phyloP scores from a whole-genome alignment of 306 rosid species.

The Sicyos edulis region DNA sequence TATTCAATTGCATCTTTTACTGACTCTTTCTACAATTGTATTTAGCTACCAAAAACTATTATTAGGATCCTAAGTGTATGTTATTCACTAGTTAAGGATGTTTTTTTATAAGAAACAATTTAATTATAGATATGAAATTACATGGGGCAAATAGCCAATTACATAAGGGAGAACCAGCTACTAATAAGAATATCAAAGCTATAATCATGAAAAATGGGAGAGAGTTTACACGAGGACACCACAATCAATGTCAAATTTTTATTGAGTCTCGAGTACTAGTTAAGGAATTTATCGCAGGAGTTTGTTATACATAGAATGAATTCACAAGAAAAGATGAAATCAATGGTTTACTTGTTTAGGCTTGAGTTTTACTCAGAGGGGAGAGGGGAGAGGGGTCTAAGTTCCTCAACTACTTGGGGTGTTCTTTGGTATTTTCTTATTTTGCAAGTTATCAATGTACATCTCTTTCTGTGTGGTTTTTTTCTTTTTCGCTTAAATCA shows the following conservation, averaged over 20 bases:
- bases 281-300: not conserved
- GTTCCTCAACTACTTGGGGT: not conserved
- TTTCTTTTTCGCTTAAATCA: not conserved
- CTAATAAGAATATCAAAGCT: no score
- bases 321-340: not conserved
- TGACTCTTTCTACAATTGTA: not conserved
- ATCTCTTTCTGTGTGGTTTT: not conserved
- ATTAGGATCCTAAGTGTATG: not conserved
- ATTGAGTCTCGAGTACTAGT: not conserved
- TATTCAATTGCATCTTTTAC: conserved; percentile 1
- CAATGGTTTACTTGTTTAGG: not conserved
- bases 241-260: no score
- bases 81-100: not conserved
- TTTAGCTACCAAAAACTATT: not conserved
- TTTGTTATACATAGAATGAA: no score
- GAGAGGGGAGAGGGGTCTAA: not conserved
- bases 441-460: not conserved
- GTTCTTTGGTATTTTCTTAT: not conserved
- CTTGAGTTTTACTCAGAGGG: not conserved
- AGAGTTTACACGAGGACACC: no score
- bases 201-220: no score
- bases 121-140: no score
- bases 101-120: no score
- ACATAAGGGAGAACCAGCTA: no score
- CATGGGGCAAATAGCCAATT: no score